phyloP scores from a whole-genome alignment of 192 early-diverging fungal genomes.

The Entomortierella lignicola region DNA sequence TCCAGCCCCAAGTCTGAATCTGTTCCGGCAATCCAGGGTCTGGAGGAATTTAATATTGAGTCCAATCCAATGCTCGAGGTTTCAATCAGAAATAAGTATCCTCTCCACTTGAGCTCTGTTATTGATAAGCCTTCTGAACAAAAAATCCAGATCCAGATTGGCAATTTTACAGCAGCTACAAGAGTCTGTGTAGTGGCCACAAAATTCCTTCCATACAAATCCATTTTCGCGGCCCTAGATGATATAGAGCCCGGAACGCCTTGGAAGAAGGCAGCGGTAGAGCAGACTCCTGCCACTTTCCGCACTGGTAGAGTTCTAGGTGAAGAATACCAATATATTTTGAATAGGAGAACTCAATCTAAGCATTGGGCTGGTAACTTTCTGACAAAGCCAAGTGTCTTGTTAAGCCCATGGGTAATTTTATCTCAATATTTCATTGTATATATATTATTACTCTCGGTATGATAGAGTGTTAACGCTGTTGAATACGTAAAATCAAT shows the following conservation, averaged over 20 bases:
- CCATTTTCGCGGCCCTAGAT: conserved; percentile 11
- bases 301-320: conserved; percentile 51
- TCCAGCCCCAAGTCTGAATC: background rate
- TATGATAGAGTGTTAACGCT: background rate
- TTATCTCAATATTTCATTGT: background rate
- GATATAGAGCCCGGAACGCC: background rate
- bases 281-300: background rate
- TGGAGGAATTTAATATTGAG: conserved; percentile 22
- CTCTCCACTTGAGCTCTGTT: conserved; percentile 11
- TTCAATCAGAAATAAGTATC: conserved; percentile 15
- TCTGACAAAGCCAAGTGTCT: conserved; percentile 55
- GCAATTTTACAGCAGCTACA: conserved; percentile 27
- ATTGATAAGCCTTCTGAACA: background rate
- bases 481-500: background rate
- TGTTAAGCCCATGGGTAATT: conserved; percentile 57
- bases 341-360: conserved; percentile 54
- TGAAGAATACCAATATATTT: conserved; percentile 66
- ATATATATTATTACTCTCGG: background rate
- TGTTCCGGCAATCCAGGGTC: background rate
- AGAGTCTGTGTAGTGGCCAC: conserved; percentile 24
- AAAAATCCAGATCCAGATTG: conserved; percentile 17
- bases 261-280: conserved; percentile 7
- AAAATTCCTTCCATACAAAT: conserved; percentile 20
- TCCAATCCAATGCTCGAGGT: conserved; percentile 30
- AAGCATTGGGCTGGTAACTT: conserved; percentile 57